A percentile compares a stretch with the other conserved stretches of the same genome.
Conservation (phyloP, 148 eudicot species). For the Chenopodium suecicum region DNA sequence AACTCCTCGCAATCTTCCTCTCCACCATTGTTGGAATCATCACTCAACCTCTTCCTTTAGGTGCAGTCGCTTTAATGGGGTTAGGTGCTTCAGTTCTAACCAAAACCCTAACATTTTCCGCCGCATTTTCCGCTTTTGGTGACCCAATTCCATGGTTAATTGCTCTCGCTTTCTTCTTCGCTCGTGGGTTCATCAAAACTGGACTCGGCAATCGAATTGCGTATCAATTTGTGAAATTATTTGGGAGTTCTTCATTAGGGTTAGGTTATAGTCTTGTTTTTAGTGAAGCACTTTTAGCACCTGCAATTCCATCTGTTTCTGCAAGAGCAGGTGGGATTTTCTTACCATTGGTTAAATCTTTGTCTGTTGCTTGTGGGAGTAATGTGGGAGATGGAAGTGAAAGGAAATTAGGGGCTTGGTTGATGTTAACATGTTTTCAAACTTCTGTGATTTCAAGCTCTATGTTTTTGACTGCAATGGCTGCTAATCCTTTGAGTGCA, state of each 20-base stretch:
- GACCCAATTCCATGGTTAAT: conserved; percentile 94
- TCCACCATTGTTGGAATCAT: conserved; percentile 89
- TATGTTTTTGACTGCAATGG: conserved; percentile 96
- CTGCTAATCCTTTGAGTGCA: conserved; percentile 89
- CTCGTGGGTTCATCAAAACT: conserved; percentile 86
- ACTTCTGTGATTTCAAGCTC: conserved; percentile 83
- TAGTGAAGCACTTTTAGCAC: conserved; percentile 81
- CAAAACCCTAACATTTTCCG: conserved; percentile 79
- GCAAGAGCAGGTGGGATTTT: conserved; percentile 95
- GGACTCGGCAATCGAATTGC: conserved; percentile 87
- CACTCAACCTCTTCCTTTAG: conserved; percentile 84
- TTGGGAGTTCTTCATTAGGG: conserved; percentile 73
- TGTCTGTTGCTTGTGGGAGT: conserved; percentile 84
- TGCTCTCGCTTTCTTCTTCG: conserved; percentile 92
- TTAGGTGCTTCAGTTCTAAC: conserved; percentile 81
- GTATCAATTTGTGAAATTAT: conserved; percentile 64
- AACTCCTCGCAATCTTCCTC: conserved; percentile 69
- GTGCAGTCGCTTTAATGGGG: conserved; percentile 84
- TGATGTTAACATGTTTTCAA: conserved; percentile 90
- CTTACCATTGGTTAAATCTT: conserved; percentile 70
- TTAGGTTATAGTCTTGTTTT: conserved; percentile 84
- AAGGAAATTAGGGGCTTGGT: conserved; percentile 73
- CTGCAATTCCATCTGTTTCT: conserved; percentile 91
- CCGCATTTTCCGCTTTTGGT: conserved; percentile 91
- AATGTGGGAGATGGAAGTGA: conserved; percentile 92